Evolutionary conservation across 306 rosid genomes (phyloP), one percentile per base, ranked within the genome.

Genomic region (Morella rubra): DNA sequence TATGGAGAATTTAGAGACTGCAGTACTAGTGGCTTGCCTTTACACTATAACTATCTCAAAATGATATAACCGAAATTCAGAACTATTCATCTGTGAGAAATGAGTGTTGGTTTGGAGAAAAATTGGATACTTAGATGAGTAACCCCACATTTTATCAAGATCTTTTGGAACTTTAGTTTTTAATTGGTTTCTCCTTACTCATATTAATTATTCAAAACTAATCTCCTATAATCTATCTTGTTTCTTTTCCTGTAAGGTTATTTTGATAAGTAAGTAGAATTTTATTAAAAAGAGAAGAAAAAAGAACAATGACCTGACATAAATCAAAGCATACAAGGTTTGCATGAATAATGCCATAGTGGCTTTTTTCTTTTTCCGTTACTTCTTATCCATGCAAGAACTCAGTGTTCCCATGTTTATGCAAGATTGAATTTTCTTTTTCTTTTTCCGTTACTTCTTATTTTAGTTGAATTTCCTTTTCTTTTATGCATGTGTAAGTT

Each of bases 341-440:
- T 64, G 22, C 49, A 64, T 41, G 47, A 64, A 16, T 40, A 40
- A 4, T 64, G 18, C 69, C 46, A 64, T 8, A n/a, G 45, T 37
- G 69, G 19, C 22, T 16, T 14, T 59, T 22, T 59, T 24, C 27
- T 40, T 40, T 64, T 40, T 22, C 13, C 19, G 0, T 55, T 51
- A n/a, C 47, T 15, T 16, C 65, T 59, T 59, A 64, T 64, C 22
- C 40, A 7, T 64, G 10, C 15, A 15, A 40, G 40, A 40, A 64
- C 9, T 72, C 56, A 46, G 81, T 44, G 9, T 22, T n/a, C 11
- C 13, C 18, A 42, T 75, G 60, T 72, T 72, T 75, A 41, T 45
- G 51, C 40, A 45, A n/a, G 72, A 65, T 41, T 65, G 27, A 42
- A 64, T 64, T 64, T 60, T 37, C 32, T 37, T 12, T 62, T 44